phyloP scores from a whole-genome alignment of 129 eudicot species.

The Pulicaria dysenterica region DNA sequence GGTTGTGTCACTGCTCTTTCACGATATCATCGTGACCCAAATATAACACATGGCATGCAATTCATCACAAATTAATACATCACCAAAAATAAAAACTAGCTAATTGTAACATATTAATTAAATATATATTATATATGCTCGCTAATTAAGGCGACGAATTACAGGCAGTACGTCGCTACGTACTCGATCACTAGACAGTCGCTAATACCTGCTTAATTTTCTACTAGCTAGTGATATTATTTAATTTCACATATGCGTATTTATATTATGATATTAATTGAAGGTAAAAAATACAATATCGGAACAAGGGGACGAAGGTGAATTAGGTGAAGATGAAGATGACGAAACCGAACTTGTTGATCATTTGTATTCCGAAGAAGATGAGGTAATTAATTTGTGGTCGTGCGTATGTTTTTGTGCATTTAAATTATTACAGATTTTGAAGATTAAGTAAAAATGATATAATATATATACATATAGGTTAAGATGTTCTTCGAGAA shows the following conservation, averaged over 20 bases:
- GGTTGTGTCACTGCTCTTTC: constrained; percentile 28
- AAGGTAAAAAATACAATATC: constrained; percentile 27
- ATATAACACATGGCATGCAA: constrained; percentile 24
- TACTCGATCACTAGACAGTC: too few relatives aligned
- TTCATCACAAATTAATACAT: background rate
- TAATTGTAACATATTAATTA: background rate
- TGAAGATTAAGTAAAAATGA: background rate
- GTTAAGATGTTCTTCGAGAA: constrained; percentile 63
- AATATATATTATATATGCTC: too few relatives aligned
- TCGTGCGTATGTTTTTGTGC: background rate
- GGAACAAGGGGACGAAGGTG: constrained; percentile 33
- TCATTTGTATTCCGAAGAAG: constrained; percentile 77
- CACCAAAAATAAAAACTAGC: background rate
- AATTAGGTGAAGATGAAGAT: constrained; percentile 30
- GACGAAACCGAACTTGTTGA: constrained; percentile 69
- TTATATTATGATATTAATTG: constrained; percentile 11
- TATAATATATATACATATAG: constrained; percentile 35
- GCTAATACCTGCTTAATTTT: too few relatives aligned
- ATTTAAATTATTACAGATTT: background rate
- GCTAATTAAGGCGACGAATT: too few relatives aligned
- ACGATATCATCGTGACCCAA: constrained; percentile 32
- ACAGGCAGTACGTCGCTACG: too few relatives aligned
- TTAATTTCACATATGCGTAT: background rate
- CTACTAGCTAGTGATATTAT: too few relatives aligned
- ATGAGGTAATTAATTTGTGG: constrained; percentile 55